A percentile compares a stretch with the other conserved stretches of the same genome.
Conservation (phyloP, 257 asterid species). For the Solanum stenotomum region DNA sequence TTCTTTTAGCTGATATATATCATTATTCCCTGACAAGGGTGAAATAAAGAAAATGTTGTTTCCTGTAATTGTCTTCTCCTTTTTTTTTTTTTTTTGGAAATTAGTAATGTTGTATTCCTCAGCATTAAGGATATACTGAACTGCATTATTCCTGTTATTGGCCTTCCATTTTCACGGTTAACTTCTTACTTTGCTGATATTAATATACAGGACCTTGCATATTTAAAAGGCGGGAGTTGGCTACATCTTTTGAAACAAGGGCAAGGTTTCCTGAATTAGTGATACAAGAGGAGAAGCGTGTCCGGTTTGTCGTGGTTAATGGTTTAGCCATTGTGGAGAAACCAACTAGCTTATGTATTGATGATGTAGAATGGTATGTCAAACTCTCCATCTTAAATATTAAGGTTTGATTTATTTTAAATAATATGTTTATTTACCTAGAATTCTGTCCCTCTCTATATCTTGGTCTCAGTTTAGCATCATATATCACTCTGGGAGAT, state of each 20-base stretch:
- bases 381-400: neutral
- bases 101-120: no score
- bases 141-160: neutral
- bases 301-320: slow-evolving; percentile 95
- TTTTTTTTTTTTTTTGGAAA: no score
- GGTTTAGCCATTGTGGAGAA: slow-evolving; percentile 80
- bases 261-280: slow-evolving; percentile 95
- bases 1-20: neutral
- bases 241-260: slow-evolving; percentile 91
- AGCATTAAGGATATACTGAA: neutral
- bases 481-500: neutral
- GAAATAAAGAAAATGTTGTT: neutral
- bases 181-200: neutral
- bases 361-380: slow-evolving; percentile 85
- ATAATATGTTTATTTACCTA: neutral
- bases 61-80: neutral
- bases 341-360: slow-evolving; percentile 57
- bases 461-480: neutral
- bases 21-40: neutral
- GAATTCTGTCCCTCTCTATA: neutral
- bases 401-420: neutral
- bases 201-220: slow-evolving; percentile 46
- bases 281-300: slow-evolving; percentile 95
- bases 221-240: slow-evolving; percentile 88
- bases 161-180: neutral